phyloP scores from a whole-genome alignment of 169 alveolate species.

The Plasmodium inui region DNA sequence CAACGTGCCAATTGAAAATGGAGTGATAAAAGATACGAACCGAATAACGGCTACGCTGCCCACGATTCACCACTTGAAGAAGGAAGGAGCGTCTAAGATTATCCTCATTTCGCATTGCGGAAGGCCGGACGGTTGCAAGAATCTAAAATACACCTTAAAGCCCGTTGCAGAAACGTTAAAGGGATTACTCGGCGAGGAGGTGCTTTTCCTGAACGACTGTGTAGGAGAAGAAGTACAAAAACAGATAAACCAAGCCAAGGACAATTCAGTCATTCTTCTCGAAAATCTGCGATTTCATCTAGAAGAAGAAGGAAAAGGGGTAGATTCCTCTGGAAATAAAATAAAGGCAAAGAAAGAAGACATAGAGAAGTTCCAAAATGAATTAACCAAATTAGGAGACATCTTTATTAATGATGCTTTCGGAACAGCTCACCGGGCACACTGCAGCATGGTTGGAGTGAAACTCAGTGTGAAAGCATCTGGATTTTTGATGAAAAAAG shows the following conservation, averaged over 20 bases:
- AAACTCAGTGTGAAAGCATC: conserved; percentile 93
- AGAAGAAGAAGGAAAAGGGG: conserved; percentile 98
- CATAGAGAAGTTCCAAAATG: conserved; percentile 91
- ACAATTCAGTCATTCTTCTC: conserved; percentile 93
- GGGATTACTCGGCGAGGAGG: conserved; percentile 88
- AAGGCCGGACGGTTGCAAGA: conserved; percentile 96
- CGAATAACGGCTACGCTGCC: conserved; percentile 95
- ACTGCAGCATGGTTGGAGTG: conserved; percentile 97
- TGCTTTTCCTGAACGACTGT: conserved; percentile 94
- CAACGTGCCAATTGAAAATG: conserved; percentile 97
- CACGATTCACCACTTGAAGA: conserved; percentile 92
- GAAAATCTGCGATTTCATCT: conserved; percentile 98
- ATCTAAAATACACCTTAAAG: conserved; percentile 90
- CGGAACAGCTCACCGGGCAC: conserved; percentile 99
- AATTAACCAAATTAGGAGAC: conserved; percentile 95
- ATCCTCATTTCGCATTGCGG: conserved; percentile 97
- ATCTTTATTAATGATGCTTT: conserved; percentile 98
- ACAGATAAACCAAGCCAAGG: conserved; percentile 88
- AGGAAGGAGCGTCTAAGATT: conserved; percentile 92
- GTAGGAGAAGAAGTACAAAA: conserved; percentile 94
- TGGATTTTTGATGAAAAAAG: conserved; percentile 95
- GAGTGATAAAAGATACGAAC: conserved; percentile 93
- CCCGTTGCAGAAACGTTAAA: conserved; percentile 94
- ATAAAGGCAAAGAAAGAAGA: conserved; percentile 90
- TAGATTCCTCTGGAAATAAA: conserved; percentile 93